These are phyloP conservation scores for Tuctoria greenei DNA, from an alignment of 176 grass and related monocot genomes.

Conservation along the genomic window DNA sequence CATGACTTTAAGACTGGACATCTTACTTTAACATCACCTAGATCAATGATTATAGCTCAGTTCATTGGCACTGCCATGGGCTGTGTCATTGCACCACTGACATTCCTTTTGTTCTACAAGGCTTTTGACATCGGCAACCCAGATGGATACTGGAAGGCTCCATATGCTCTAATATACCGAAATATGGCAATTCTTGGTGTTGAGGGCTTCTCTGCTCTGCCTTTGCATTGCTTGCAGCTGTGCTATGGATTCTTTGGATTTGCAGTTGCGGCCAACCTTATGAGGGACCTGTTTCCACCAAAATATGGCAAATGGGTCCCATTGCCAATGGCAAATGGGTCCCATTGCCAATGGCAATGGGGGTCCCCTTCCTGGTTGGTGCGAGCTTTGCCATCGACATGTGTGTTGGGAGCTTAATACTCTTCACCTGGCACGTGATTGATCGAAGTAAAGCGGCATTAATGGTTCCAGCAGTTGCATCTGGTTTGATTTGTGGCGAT, in stretches of 20 bases:
- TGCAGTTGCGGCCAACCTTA: slow-evolving; percentile 66
- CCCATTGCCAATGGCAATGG: slow-evolving; percentile 92
- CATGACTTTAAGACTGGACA: slow-evolving; percentile 96
- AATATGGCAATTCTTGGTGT: slow-evolving; percentile 99
- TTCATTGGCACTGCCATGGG: slow-evolving; percentile 93
- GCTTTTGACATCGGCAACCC: slow-evolving; percentile 97
- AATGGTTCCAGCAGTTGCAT: slow-evolving; percentile 94
- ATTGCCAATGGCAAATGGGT: slow-evolving; percentile 94
- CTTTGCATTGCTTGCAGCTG: slow-evolving; percentile 79
- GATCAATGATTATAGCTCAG: slow-evolving; percentile 87
- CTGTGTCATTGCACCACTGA: slow-evolving; percentile 77
- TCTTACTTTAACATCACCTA: slow-evolving; percentile 89
- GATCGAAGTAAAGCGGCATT: slow-evolving; percentile 55
- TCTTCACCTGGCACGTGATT: slow-evolving; percentile 73
- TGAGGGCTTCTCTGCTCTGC: slow-evolving; percentile 89
- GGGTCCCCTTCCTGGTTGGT: slow-evolving; percentile 82
- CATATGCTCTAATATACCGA: slow-evolving; percentile 92
- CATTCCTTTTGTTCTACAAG: slow-evolving; percentile 92
- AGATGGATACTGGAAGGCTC: slow-evolving; percentile 88
- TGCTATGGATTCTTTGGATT: slow-evolving; percentile 97
- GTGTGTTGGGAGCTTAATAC: slow-evolving; percentile 75
- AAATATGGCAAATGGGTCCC: slow-evolving; percentile 82
- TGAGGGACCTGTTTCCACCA: slow-evolving; percentile 60
- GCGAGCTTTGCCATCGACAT: slow-evolving; percentile 96
- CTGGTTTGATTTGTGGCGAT: slow-evolving; percentile 93